Base-by-base conservation (phyloP, 306 rosid genomes). In the Neltuma alba region DNA sequence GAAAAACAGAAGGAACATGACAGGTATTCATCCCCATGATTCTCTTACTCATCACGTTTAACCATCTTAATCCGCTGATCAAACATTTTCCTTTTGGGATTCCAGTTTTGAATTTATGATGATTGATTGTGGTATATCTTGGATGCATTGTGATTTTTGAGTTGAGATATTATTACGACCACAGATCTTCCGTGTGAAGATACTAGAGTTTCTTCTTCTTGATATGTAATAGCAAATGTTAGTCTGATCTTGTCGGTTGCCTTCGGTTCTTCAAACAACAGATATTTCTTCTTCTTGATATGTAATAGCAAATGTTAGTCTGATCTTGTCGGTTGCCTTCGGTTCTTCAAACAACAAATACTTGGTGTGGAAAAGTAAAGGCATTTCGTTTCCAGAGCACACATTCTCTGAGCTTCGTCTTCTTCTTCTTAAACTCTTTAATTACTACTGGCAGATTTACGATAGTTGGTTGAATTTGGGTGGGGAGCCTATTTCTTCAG, bases 1-100 rank as follows among this genome's bases (percentile, higher is more conserved):
- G 80, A 60, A 85, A 81, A 79, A 70, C 86, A 64, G 81, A 65
- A 86, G 86, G 78, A 69, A 45, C 79, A 36, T 81, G 78, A 89
- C 79, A 86, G 88, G 88, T 84, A 84, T 75, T 12, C 72, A 66
- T n/a, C 71, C 81, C 48, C 61, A 70, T n/a, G 36, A 28, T 45
- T n/a, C 25, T 58, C 33, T 50, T 10, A 28, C 5, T 52, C 38
- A 21, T 44, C 57, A 30, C 72, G 54, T 33, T 27, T 20, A 38
- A 67, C 69, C 52, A 47, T 34, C 70, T 41, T 38, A 41, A 66
- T 79, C 80, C 75, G 74, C 77, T 77, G 41, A 75, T 79, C 54
- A 58, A 72, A 85, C 84, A 31, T 68, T 83, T 76, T 72, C 78
- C 62, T 63, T 83, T 78, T 75, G 83, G 60, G 76, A 65, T 83